Evolutionary conservation across 352 stramenopile species (phyloP).

Genomic region (Phytopythium delawarense): DNA sequence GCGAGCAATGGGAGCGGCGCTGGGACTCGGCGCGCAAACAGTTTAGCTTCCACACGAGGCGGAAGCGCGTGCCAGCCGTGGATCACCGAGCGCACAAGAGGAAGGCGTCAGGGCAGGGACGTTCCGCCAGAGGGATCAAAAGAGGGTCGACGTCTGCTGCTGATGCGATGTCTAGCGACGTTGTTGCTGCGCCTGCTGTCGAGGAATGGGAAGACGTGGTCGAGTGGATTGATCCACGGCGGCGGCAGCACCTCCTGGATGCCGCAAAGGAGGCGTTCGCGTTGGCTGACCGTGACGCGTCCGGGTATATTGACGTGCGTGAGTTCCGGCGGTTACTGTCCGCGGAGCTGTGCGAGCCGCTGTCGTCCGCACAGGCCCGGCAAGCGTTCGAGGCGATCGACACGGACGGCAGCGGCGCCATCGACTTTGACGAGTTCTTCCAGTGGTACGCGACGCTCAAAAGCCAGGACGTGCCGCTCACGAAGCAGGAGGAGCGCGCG

Average conservation of each 20-base stretch:
- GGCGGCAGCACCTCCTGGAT: conserved; percentile 29
- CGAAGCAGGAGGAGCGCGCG: conserved; percentile 27
- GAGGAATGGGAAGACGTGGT: conserved; percentile 28
- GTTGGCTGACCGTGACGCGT: conserved; percentile 28
- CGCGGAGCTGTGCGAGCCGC: conserved; percentile 36
- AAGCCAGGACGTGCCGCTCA: conserved; percentile 38
- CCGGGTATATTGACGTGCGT: conserved; percentile 28
- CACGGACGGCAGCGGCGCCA: conserved; percentile 30
- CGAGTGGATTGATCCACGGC: conserved; percentile 32
- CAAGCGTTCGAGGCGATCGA: conserved; percentile 36
- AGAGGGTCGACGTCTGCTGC: background rate
- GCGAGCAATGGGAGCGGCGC: conserved; percentile 24
- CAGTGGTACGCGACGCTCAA: conserved; percentile 43
- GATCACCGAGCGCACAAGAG: background rate
- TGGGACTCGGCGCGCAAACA: conserved; percentile 26
- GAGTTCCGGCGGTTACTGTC: conserved; percentile 35
- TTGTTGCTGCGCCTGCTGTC: background rate
- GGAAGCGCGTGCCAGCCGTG: conserved; percentile 6
- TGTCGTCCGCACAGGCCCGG: conserved; percentile 20
- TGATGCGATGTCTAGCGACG: background rate
- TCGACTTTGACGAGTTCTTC: conserved; percentile 51
- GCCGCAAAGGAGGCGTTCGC: conserved; percentile 26
- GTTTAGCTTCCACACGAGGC: conserved; percentile 31
- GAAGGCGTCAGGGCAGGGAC: background rate
- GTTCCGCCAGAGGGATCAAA: background rate